Evolutionary conservation across 352 stramenopile genomes (phyloP), one percentile per base, ranked within the genome.

Genomic region (Pythium chondricola): DNA sequence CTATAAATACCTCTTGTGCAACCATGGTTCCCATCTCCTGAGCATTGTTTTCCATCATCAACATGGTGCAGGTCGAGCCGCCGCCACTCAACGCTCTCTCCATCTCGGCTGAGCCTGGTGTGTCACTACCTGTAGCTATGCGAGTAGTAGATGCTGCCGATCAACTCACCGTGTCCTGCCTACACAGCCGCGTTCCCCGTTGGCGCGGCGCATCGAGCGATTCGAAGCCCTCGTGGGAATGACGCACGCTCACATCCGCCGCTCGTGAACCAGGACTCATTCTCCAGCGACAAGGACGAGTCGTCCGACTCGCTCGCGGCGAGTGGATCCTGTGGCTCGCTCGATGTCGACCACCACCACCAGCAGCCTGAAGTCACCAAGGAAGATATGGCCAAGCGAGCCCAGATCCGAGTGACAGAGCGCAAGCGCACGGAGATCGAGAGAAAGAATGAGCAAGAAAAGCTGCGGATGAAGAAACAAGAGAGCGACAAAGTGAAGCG

Each of bases 351-450:
- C 8, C 17, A 6, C 14, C 18, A 46, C 6, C 37, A 55, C 4
- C 20, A 16, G 21, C 37, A 46, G 2, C 33, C 8, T n/a, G 18
- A 27, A 35, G 31, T 33, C 17, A 55, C n/a, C 0, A 56, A 56
- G 30, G 47, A 61, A 14, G 69, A 86, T 36, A 48, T 83, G 10
- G 65, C 69, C 2, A 69, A 58, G 48, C 60, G 62, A 7, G 65
- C 74, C 14, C 71, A 78, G 50, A 65, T 43, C 22, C 74, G 74
- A 18, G 71, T 86, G 38, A 77, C 53, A 11, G 67, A 80, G 27
- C 68, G 65, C 57, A 86, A 83, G 39, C 75, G 71, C 41, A 72
- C 67, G 1, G 69, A 86, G 67, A 48, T 71, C 14, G 71, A 86
- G 36, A 63, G 58, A 25, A 74, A 66, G 14, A 52, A 64, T 20